A percentile compares a stretch with the other conserved stretches of the same genome.
Conservation (phyloP, 2,329 filamentous ascomycete genomes). For the Aspergillus udagawae region DNA sequence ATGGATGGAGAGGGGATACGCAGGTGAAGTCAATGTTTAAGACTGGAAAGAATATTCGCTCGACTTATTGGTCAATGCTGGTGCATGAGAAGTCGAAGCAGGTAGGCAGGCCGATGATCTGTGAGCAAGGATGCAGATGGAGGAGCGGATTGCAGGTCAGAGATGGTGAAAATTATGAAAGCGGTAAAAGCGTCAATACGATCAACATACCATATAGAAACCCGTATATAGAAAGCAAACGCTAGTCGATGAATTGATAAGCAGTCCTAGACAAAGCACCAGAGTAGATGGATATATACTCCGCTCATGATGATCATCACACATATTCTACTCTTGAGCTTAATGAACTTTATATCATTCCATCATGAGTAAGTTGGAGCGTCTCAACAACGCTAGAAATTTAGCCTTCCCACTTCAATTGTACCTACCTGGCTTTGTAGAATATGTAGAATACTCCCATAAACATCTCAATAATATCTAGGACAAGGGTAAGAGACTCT, state of each 20-base stretch:
- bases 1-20: neutral
- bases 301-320: neutral
- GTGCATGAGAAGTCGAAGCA: neutral
- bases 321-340: neutral
- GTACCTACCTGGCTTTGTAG: too few relatives aligned
- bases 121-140: slow-evolving; percentile 4
- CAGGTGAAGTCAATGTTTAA: neutral
- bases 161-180: neutral
- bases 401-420: too few relatives aligned
- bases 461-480: too few relatives aligned
- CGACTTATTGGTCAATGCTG: neutral
- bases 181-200: neutral
- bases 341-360: too few relatives aligned
- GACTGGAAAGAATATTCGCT: neutral
- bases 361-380: too few relatives aligned
- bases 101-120: slow-evolving; percentile 9
- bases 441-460: too few relatives aligned
- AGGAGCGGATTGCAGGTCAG: neutral
- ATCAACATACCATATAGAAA: neutral
- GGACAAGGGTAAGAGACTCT: too few relatives aligned
- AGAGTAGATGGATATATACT: neutral
- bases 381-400: too few relatives aligned
- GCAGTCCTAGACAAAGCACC: neutral
- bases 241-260: neutral
- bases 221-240: neutral